Evolutionary conservation across 176 grass and related monocot genomes (phyloP).

Genomic region (Ensete glaucum): DNA sequence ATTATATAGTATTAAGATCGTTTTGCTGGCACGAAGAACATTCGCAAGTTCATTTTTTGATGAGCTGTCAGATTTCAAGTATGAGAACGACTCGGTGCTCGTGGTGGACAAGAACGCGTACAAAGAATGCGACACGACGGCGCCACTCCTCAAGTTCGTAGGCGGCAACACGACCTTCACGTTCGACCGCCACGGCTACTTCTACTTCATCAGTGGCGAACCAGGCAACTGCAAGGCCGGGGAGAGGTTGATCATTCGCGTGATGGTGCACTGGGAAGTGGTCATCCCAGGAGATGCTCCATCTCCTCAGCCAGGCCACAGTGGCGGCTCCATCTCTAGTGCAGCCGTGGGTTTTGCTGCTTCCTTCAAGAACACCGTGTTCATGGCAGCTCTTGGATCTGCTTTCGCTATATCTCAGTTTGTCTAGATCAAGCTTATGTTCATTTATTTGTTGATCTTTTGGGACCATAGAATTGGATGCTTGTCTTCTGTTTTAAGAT

Average conservation of each 20-base stretch:
- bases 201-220: constrained; percentile 80
- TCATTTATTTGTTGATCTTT: background rate
- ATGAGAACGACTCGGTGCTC: constrained; percentile 66
- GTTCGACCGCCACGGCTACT: constrained; percentile 30
- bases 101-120: constrained; percentile 47
- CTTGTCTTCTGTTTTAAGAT: too few species aligned
- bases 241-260: constrained; percentile 57
- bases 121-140: constrained; percentile 40
- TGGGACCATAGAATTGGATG: too few species aligned
- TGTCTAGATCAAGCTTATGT: background rate
- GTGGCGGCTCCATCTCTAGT: background rate
- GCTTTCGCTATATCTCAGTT: background rate
- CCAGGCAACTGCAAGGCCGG: constrained; percentile 46
- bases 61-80: constrained; percentile 57
- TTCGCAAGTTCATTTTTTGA: too few species aligned
- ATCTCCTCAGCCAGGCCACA: constrained; percentile 2
- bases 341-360: background rate
- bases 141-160: constrained; percentile 31
- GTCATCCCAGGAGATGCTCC: background rate
- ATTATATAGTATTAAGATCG: background rate
- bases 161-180: constrained; percentile 45
- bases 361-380: background rate
- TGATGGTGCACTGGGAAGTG: constrained; percentile 1
- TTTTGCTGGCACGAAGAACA: too few species aligned
- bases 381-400: background rate